Evolutionary conservation across 116 monocot species (phyloP).

Genomic region (Papilionanthe hybrid): DNA sequence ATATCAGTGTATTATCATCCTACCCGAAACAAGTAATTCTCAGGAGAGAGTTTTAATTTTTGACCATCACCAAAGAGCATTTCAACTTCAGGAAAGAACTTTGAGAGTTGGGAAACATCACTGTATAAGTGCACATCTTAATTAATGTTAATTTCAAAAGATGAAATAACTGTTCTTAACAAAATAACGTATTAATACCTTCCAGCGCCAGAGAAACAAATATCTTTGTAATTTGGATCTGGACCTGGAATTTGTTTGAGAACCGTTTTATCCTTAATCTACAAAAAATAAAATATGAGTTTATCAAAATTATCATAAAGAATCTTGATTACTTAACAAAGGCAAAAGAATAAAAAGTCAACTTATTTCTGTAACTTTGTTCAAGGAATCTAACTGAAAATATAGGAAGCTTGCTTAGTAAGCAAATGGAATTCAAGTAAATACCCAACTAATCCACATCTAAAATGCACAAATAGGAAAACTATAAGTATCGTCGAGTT

Average conservation of each 20-base stretch:
- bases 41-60: constrained; percentile 73
- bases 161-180: background rate
- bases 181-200: constrained; percentile 36
- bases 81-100: constrained; percentile 76
- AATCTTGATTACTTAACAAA: background rate
- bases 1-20: constrained; percentile 4
- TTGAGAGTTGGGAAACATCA: constrained; percentile 61
- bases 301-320: background rate
- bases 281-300: constrained; percentile 1
- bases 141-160: background rate
- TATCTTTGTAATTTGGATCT: constrained; percentile 88
- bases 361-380: background rate
- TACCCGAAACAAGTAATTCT: constrained; percentile 98
- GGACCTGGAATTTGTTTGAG: constrained; percentile 87
- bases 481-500: background rate
- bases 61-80: constrained; percentile 88
- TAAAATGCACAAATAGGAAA: background rate
- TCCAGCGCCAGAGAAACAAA: constrained; percentile 91
- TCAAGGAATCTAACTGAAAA: background rate
- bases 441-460: background rate
- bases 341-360: background rate
- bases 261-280: constrained; percentile 54
- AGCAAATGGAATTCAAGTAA: background rate
- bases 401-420: background rate
- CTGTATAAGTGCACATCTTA: constrained; percentile 25